Base-by-base conservation (phyloP, 2,329 filamentous ascomycete genomes). In the Lachnellula willkommii region DNA sequence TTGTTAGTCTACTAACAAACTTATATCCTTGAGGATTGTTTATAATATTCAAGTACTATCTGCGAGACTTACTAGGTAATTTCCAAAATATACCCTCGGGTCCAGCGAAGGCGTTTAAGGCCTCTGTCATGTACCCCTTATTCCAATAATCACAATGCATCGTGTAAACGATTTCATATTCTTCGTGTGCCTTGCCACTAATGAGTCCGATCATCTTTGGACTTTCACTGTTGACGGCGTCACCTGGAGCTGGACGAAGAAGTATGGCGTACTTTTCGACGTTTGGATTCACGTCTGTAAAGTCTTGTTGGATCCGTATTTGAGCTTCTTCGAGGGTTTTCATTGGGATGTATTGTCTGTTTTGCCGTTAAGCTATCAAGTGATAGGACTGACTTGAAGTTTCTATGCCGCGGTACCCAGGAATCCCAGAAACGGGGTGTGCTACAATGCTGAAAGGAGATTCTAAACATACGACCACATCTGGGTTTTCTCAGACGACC, bases 81-180 rank as follows among this genome's bases (percentile, higher is more conserved):
- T 51, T 40, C 59, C 56, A 61, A 35, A 55, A 61, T 15, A 51
- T 20, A 0, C 55, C 56, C n/a, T 48, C 52, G 8, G 54, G 20
- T 3, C 48, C 56, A 6, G 55, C 47, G 48, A 64, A 64, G 14
- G 56, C 40, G 5, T 17, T 28, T 28, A 65, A 35, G 5, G 60
- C 62, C 45, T 65, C 62, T 8, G 53, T 53, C 50, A 58, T 59
- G 49, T 58, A 64, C 7, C 62, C 63, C 40, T 52, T 55, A 5
- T 49, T 54, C 47, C 60, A 59, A 12, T 55, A 59, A 1, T 47
- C 43, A 17, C 53, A 42, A 53, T 61, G 52, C 11, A 65, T 11
- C 20, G 53, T 60, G 49, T 65, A 64, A 1, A 50, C 60, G 5
- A 65, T 36, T 37, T 64, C 62, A 28, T 2, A 28, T 9, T 52